A percentile compares a stretch with the other conserved stretches of the same genome.
These are phyloP conservation scores for Lotus japonicus DNA, from an alignment of 306 rosid species.

Conservation along the genomic window DNA sequence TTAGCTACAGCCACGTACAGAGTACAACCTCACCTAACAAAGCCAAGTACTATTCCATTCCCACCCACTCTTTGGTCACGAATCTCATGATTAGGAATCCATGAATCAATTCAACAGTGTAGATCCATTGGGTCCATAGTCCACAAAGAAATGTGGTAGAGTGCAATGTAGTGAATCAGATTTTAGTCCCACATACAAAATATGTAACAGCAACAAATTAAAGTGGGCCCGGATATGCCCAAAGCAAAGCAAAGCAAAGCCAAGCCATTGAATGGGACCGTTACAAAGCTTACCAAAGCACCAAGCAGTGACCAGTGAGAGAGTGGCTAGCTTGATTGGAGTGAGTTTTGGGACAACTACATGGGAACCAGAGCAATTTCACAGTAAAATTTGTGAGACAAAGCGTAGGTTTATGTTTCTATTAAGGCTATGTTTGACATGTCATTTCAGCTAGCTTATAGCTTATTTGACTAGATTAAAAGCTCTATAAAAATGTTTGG, in stretches of 20 bases:
- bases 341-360: not conserved
- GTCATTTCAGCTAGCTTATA: too few relatives aligned
- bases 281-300: slow-evolving; percentile 21
- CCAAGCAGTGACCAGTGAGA: not conserved
- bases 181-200: not conserved
- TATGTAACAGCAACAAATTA: not conserved
- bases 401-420: too few relatives aligned
- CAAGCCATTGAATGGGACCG: slow-evolving; percentile 35
- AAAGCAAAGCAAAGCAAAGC: slow-evolving; percentile 13
- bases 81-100: slow-evolving; percentile 16
- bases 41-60: not conserved
- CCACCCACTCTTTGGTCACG: not conserved
- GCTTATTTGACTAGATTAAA: too few relatives aligned
- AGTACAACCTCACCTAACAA: too few relatives aligned
- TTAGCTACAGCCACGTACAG: too few relatives aligned
- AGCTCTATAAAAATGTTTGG: too few relatives aligned
- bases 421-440: too few relatives aligned
- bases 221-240: slow-evolving; percentile 25
- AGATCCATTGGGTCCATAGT: slow-evolving; percentile 18
- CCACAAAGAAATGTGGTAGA: not conserved
- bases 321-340: too few relatives aligned
- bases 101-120: not conserved
- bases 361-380: slow-evolving; percentile 6
- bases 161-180: slow-evolving; percentile 13
- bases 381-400: not conserved